Evolutionary conservation across 441 rosid species (phyloP), one percentile per base, ranked within the genome.

Genomic region (Corymbia citriodora): DNA sequence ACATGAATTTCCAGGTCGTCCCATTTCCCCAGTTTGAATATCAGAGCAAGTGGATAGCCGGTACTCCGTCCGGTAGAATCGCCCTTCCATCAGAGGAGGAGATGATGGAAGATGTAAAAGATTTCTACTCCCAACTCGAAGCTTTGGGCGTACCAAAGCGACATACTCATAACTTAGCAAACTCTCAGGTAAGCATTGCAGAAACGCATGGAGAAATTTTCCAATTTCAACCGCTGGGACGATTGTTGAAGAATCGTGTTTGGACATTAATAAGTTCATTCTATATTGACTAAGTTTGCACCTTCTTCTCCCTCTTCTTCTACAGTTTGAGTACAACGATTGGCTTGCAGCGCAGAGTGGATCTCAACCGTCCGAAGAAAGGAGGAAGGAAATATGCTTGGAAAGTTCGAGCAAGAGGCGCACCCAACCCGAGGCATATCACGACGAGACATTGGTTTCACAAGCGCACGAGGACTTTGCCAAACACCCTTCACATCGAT

Each of bases 31-130:
- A 93, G 92, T 94, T 83, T 89, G 99, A 96, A 93, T 82, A 93
- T 9, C 98, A 96, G 94, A 95, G 96, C 95, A 95, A 95, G 92
- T 97, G 98, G 99, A 94, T 96, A 79, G 96, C 98, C 29, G 94
- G 95, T 55, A 92, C 91, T 92, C 91, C 96, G 90, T 95, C 98
- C 0, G 97, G 97, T 70, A 92, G 94, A 40, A 89, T 95, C 52
- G 59, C 33, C 8, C 96, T 96, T 88, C 96, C 99, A 74, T 92
- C 94, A 10, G 88, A 91, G 89, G 94, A 95, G 55, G 94, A 93
- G 90, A 96, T 96, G 99, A 94, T 92, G 95, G 94, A 94, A 90
- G 96, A 95, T 18, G 91, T 93, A 33, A 92, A 90, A 31, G 89
- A 90, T 27, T 94, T 94, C 74, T 97, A 96, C 87, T 93, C 93